Evolutionary conservation across 164 flowering plant species (phyloP), one percentile per base, ranked within the genome.

Genomic region (Liquidambar formosana): DNA sequence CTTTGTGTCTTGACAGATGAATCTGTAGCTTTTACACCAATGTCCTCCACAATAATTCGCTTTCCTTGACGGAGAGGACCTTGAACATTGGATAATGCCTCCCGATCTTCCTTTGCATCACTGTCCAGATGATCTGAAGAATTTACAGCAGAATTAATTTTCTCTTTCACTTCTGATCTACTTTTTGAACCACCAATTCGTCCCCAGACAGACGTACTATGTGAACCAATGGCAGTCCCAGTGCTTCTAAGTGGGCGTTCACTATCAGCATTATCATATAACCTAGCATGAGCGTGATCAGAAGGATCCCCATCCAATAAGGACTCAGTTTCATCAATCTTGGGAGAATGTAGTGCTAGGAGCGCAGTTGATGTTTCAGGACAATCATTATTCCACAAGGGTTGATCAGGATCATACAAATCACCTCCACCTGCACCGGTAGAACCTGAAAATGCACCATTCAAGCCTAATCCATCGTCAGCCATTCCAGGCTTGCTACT

Each of bases 361-460:
- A 85, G 76, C 22, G 83, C 71, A 67, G 75, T 70, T 65, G 94
- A 85, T 48, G 86, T 74, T 73, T 87, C 90, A 45, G 85, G 81
- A 56, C 77, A 65, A 73, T 79, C 82, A 79, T 83, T 89, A 73
- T 78, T 84, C 97, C 94, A 91, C 43, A 90, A 66, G 61, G 97
- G 99, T 79, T 95, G 94, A 81, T 95, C 99, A 71, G 99, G 99
- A 84, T 95, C 97, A 77, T 95, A 95, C 4, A 90, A 77, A 77
- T 95, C 99, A 68, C 88, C 80, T 73, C 82, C 94, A 76, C 71
- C 81, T 5, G 75, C 75, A 71, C 65, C 74, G 66, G 76, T 70
- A 74, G 84, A 61, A 74, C 73, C 76, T 58, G 82, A 61, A 53
- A 75, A 71, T 51, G 75, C 57, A 70, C 81, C 83, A 71, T 77